Evolutionary conservation across 2,329 filamentous ascomycete species (phyloP).

Genomic region (Hypomyces rosellus): DNA sequence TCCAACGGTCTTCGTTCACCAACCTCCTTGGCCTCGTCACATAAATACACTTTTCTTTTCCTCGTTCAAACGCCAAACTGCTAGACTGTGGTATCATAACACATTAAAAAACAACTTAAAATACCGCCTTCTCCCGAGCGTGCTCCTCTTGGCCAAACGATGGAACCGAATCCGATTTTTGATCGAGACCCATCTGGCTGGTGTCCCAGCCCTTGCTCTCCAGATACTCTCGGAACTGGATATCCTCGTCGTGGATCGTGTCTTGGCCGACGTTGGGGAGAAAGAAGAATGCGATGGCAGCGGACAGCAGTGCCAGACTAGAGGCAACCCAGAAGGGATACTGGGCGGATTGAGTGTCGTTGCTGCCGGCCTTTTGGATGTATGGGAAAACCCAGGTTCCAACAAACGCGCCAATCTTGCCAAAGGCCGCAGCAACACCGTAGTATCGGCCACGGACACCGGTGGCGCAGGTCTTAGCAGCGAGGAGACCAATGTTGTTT

Average conservation of each 20-base stretch:
- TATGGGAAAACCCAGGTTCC: slow-evolving; percentile 78
- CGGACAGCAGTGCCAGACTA: slow-evolving; percentile 68
- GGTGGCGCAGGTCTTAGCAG: slow-evolving; percentile 82
- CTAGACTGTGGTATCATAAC: background rate
- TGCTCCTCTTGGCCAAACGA: slow-evolving; percentile 9
- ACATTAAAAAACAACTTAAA: background rate
- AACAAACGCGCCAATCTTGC: slow-evolving; percentile 78
- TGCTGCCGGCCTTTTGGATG: slow-evolving; percentile 54
- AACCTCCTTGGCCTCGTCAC: too few species aligned
- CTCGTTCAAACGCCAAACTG: too few species aligned
- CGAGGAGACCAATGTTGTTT: slow-evolving; percentile 84
- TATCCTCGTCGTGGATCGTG: slow-evolving; percentile 74
- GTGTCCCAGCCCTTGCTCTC: slow-evolving; percentile 71
- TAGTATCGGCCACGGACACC: slow-evolving; percentile 74
- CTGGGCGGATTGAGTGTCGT: slow-evolving; percentile 57
- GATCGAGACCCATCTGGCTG: slow-evolving; percentile 42
- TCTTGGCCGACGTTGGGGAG: slow-evolving; percentile 78
- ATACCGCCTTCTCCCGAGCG: background rate
- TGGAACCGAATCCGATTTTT: slow-evolving; percentile 4
- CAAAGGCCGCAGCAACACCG: slow-evolving; percentile 63
- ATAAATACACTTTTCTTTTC: too few species aligned
- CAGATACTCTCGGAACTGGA: slow-evolving; percentile 67
- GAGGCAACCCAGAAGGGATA: slow-evolving; percentile 88
- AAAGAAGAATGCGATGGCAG: slow-evolving; percentile 50
- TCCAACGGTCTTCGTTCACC: too few species aligned